Conservation (phyloP, 1,139 yeast species). For the Zygosaccharomyces sapae region DNA sequence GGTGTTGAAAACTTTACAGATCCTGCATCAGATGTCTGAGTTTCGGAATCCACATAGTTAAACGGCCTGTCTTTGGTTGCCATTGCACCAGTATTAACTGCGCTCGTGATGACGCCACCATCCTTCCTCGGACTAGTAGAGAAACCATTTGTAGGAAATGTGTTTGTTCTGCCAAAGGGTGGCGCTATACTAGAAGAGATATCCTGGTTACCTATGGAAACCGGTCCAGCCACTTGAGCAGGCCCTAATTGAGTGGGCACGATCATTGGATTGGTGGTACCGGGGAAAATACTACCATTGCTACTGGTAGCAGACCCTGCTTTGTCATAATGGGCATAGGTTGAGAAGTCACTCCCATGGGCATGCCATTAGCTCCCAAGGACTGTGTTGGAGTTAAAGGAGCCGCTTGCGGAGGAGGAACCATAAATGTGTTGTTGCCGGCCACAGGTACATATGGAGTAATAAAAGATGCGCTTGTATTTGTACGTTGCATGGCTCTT, state of each 20-base stretch:
- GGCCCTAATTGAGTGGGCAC: not conserved
- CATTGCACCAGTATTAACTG: not conserved
- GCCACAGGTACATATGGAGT: conserved; percentile 7
- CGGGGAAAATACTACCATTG: conserved; percentile 1
- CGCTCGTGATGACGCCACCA: conserved; percentile 14
- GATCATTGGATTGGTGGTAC: not conserved
- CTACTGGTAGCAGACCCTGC: conserved; percentile 8
- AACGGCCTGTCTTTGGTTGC: conserved; percentile 4
- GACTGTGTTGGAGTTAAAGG: conserved; percentile 5
- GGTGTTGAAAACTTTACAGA: conserved; percentile 2
- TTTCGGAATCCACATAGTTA: conserved; percentile 27
- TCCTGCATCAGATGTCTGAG: conserved; percentile 24
- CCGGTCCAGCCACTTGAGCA: not conserved
- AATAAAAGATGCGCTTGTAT: conserved; percentile 1
- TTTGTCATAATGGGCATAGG: conserved; percentile 9
- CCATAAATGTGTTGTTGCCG: conserved; percentile 1
- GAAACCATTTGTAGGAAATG: not conserved
- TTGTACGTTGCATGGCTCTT: conserved; percentile 21
- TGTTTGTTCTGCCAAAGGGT: not conserved
- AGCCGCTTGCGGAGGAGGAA: conserved; percentile 1
- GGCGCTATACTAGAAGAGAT: not conserved
- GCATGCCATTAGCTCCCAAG: conserved; percentile 5
- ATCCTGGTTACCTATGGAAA: not conserved
- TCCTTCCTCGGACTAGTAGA: conserved; percentile 4
- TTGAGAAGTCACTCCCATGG: conserved; percentile 7